These are phyloP conservation scores for Wallacemonas sp. DNA, from an alignment of 208 protist species.

Conservation along the genomic window DNA sequence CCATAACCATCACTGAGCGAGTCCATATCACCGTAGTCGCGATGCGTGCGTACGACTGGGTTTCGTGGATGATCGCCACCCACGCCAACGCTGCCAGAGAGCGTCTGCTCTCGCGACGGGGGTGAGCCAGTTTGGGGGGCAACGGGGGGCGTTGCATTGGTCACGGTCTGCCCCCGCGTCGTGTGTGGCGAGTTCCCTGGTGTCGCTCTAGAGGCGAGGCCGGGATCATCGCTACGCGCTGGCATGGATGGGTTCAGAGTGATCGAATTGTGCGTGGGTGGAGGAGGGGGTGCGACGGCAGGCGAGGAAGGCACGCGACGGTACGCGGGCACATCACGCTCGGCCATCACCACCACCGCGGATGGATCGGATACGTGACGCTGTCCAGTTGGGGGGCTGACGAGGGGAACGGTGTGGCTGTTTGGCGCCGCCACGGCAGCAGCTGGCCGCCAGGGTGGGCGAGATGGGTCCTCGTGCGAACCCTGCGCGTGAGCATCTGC, in stretches of 20 bases:
- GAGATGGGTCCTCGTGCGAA: conserved; percentile 23
- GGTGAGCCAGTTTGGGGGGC: too few relatives aligned
- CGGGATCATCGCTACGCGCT: too few relatives aligned
- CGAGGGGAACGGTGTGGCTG: conserved; percentile 20
- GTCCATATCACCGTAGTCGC: conserved; percentile 42
- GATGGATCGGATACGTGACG: conserved; percentile 3
- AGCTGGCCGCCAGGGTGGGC: conserved; percentile 11
- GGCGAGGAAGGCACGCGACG: conserved; percentile 17
- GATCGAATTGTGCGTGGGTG: too few relatives aligned
- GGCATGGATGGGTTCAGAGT: too few relatives aligned
- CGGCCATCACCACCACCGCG: conserved; percentile 2
- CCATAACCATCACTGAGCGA: conserved; percentile 86
- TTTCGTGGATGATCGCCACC: conserved; percentile 12
- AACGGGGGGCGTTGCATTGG: too few relatives aligned
- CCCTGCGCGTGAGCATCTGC: conserved; percentile 7
- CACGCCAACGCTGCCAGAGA: conserved; percentile 1
- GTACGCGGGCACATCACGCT: conserved; percentile 36
- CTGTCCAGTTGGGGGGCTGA: conserved; percentile 21
- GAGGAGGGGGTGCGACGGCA: background rate
- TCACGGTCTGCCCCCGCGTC: too few relatives aligned
- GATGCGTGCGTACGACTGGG: conserved; percentile 18
- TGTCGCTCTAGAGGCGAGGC: too few relatives aligned
- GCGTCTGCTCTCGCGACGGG: too few relatives aligned
- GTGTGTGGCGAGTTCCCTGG: too few relatives aligned
- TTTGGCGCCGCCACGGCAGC: conserved; percentile 3